Evolutionary conservation across 108 stramenopile species (phyloP).

Genomic region (Hondaea fermentalgiana): DNA sequence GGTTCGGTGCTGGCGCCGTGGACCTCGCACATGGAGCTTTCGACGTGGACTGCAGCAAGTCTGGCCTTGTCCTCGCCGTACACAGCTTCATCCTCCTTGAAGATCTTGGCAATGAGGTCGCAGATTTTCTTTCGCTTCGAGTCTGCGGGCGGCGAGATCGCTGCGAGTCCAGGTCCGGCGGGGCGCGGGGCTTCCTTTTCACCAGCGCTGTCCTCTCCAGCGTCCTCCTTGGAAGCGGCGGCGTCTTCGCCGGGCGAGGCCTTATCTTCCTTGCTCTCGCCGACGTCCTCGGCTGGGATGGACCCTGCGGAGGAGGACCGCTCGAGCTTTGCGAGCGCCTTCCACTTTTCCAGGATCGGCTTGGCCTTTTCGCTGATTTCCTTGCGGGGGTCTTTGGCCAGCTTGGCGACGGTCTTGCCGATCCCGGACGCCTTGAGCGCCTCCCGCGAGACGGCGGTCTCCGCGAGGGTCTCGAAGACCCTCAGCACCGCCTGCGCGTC

Average conservation of each 20-base stretch:
- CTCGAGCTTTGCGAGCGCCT: neutral
- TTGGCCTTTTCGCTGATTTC: neutral
- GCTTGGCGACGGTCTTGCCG: neutral
- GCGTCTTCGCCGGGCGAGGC: no score
- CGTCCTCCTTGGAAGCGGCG: neutral
- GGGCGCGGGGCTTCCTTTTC: neutral
- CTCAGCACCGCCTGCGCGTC: neutral
- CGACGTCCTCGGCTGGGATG: neutral
- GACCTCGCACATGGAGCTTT: neutral
- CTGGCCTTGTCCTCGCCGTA: neutral
- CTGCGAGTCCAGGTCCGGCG: neutral
- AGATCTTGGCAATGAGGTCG: neutral
- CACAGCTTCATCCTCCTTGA: neutral
- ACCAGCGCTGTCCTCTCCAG: neutral
- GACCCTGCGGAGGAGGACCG: neutral
- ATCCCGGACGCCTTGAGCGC: neutral
- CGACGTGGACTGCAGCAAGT: neutral
- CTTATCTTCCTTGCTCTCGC: neutral
- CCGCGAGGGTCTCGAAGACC: neutral
- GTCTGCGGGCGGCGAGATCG: neutral
- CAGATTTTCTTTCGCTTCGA: neutral
- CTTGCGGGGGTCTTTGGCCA: neutral
- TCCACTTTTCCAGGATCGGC: conserved; percentile 1
- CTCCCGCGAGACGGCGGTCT: neutral
- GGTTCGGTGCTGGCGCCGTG: neutral